Conservation (phyloP, 345 rosid genomes). For the Eucalyptus regnans region DNA sequence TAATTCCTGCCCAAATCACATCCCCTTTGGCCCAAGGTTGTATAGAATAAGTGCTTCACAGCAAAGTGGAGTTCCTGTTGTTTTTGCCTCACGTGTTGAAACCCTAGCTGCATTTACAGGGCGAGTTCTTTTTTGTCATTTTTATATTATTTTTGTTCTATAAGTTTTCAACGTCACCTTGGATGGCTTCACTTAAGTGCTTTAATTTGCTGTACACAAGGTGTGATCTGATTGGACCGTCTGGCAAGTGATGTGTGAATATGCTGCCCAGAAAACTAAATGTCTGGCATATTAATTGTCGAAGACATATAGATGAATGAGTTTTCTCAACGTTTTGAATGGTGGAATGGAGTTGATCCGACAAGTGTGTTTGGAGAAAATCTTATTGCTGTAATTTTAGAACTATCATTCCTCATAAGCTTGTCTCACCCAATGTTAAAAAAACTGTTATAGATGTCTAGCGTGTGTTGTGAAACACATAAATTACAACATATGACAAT, state of each 20-base stretch:
- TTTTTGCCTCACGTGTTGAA: background rate
- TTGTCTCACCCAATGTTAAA: background rate
- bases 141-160: background rate
- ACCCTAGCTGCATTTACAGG: background rate
- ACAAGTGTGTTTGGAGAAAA: background rate
- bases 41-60: background rate
- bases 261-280: background rate
- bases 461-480: background rate
- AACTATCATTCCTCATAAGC: background rate
- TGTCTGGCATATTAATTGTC: background rate
- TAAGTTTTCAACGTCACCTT: background rate
- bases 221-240: background rate
- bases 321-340: background rate
- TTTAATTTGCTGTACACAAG: background rate
- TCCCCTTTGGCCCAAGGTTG: background rate
- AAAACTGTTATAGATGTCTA: background rate
- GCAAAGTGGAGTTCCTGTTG: background rate
- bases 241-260: background rate
- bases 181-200: background rate
- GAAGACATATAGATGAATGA: background rate
- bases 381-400: background rate
- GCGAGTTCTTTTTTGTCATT: background rate
- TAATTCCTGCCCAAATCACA: background rate
- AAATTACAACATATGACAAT: background rate
- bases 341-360: accelerated